Percentiles rank a stretch among this genome's conserved stretches.
These are phyloP conservation scores for Tuber melanosporum DNA, from an alignment of 495 filamentous ascomycete species.

Conservation along the genomic window DNA sequence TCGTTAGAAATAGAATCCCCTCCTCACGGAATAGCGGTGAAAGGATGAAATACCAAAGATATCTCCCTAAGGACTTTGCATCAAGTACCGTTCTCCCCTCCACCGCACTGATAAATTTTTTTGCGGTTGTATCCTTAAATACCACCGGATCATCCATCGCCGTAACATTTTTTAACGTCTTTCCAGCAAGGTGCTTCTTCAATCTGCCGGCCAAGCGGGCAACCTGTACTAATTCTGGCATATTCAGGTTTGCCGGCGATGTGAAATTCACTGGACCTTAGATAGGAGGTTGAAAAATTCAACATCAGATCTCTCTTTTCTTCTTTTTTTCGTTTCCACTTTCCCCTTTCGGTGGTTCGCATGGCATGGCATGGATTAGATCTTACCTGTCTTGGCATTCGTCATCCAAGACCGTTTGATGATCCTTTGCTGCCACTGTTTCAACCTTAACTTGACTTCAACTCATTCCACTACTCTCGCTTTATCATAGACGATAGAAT, in stretches of 20 bases:
- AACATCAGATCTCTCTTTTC: background rate
- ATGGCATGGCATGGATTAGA: background rate
- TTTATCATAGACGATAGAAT: background rate
- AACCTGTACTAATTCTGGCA: slow-evolving; percentile 84
- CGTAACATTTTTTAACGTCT: slow-evolving; percentile 63
- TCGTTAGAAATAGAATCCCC: slow-evolving; percentile 5
- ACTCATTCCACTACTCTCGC: background rate
- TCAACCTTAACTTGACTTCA: background rate
- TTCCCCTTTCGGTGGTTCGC: background rate
- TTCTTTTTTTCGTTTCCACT: background rate
- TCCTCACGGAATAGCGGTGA: background rate
- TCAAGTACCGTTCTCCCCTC: slow-evolving; percentile 59
- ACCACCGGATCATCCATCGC: slow-evolving; percentile 72
- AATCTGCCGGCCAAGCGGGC: slow-evolving; percentile 80
- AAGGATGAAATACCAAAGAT: slow-evolving; percentile 64
- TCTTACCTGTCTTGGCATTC: background rate
- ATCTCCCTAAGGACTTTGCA: slow-evolving; percentile 81
- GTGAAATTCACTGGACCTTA: background rate
- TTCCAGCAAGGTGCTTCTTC: slow-evolving; percentile 71
- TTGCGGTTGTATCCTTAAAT: slow-evolving; percentile 74
- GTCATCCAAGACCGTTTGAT: background rate
- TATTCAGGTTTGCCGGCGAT: slow-evolving; percentile 6
- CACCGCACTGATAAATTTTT: slow-evolving; percentile 64
- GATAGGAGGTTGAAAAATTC: background rate
- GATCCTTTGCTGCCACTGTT: background rate